Percentiles rank a stretch among this genome's conserved stretches.
phyloP scores from a whole-genome alignment of 306 rosid genomes.

The Rosa chinensis region DNA sequence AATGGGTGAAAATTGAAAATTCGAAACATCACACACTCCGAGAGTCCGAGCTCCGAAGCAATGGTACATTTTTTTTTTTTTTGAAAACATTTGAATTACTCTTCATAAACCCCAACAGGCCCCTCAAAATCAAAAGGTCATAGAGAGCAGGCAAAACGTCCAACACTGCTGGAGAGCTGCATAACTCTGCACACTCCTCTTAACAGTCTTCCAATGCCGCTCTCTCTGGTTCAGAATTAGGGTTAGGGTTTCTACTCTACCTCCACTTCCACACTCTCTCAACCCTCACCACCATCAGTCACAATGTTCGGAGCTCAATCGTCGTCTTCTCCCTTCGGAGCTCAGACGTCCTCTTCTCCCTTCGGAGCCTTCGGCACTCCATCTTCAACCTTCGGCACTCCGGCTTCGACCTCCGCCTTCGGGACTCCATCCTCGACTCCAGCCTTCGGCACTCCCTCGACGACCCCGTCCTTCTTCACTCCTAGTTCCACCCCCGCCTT shows the following conservation, averaged over 20 bases:
- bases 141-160: not conserved
- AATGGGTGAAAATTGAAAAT: too few relatives aligned
- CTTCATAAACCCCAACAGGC: too few relatives aligned
- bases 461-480: slow-evolving; percentile 45
- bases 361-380: slow-evolving; percentile 46
- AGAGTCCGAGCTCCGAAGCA: too few relatives aligned
- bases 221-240: not conserved
- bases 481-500: slow-evolving; percentile 56
- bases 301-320: slow-evolving; percentile 42
- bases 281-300: not conserved
- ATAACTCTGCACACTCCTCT: not conserved
- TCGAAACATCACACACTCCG: too few relatives aligned
- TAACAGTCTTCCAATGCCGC: not conserved
- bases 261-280: not conserved
- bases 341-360: not conserved
- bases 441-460: slow-evolving; percentile 45
- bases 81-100: too few relatives aligned
- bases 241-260: not conserved
- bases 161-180: not conserved
- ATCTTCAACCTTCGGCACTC: slow-evolving; percentile 48
- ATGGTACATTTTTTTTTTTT: too few relatives aligned
- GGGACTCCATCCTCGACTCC: slow-evolving; percentile 52
- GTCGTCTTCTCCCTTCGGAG: slow-evolving; percentile 30
- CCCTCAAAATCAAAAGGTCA: too few relatives aligned
- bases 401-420: slow-evolving; percentile 35